phyloP scores from a whole-genome alignment of 2,329 filamentous ascomycete genomes.

The Lomentospora prolificans region DNA sequence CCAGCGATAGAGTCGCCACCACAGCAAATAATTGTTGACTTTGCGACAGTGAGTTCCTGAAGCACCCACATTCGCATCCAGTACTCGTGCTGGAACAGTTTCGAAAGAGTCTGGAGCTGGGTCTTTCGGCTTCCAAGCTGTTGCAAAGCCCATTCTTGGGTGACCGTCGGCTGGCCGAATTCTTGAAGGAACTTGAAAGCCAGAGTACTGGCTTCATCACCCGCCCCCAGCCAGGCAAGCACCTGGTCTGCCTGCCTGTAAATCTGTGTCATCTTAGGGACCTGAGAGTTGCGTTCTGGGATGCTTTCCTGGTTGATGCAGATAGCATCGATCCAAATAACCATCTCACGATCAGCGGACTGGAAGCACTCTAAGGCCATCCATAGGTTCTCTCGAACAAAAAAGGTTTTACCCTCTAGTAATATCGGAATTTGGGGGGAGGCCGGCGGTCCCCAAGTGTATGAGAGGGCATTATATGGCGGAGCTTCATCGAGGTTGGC shows the following conservation, averaged over 20 bases:
- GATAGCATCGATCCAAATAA: conserved; percentile 14
- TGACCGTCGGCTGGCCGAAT: neutral
- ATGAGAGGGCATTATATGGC: neutral
- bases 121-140: neutral
- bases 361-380: neutral
- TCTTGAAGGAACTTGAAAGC: neutral
- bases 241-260: conserved; percentile 10
- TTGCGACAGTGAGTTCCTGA: neutral
- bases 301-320: conserved; percentile 13
- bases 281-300: conserved; percentile 11
- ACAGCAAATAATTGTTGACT: neutral
- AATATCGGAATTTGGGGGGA: neutral
- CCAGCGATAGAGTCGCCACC: neutral
- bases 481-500: neutral
- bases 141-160: neutral
- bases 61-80: neutral
- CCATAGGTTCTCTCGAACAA: neutral
- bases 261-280: conserved; percentile 13
- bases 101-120: neutral
- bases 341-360: neutral
- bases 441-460: neutral
- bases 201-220: neutral
- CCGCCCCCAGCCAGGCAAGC: conserved; percentile 10
- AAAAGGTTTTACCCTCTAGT: neutral
- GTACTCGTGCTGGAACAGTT: neutral